Evolutionary conservation across 2,329 filamentous ascomycete genomes (phyloP).

Genomic region (Furcasterigmium sp.): DNA sequence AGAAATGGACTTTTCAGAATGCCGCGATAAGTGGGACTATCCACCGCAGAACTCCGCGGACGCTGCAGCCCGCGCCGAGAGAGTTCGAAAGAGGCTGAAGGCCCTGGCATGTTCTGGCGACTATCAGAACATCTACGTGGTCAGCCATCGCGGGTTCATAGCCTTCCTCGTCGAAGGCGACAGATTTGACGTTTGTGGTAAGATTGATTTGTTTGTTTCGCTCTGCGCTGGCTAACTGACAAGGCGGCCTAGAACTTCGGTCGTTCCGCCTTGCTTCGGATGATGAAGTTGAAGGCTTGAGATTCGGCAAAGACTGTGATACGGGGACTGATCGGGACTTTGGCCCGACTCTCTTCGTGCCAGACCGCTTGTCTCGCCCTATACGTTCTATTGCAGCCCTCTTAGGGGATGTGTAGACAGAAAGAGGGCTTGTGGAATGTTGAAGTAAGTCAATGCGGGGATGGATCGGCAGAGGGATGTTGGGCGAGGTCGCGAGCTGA

Average conservation of each 20-base stretch:
- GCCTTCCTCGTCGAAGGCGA: conserved; percentile 3
- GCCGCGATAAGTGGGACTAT: conserved; percentile 2
- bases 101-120: not conserved
- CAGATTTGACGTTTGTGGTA: conserved; percentile 3
- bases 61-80: not conserved
- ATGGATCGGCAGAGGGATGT: no score
- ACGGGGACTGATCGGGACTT: not conserved
- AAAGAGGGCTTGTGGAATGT: no score
- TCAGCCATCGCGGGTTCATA: conserved; percentile 3
- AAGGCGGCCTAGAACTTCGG: not conserved
- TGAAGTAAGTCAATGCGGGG: no score
- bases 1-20: not conserved
- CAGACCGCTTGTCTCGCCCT: no score
- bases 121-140: conserved; percentile 2
- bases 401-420: no score
- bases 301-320: not conserved
- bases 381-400: no score
- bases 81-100: not conserved
- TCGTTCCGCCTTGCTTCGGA: not conserved
- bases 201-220: not conserved
- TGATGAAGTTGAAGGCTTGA: not conserved
- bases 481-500: no score
- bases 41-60: not conserved
- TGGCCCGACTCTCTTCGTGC: not conserved
- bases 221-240: not conserved